Evolutionary conservation across 371 early-diverging fungal species (phyloP), one percentile per base, ranked within the genome.

Genomic region (Phascolomyces articulosus): DNA sequence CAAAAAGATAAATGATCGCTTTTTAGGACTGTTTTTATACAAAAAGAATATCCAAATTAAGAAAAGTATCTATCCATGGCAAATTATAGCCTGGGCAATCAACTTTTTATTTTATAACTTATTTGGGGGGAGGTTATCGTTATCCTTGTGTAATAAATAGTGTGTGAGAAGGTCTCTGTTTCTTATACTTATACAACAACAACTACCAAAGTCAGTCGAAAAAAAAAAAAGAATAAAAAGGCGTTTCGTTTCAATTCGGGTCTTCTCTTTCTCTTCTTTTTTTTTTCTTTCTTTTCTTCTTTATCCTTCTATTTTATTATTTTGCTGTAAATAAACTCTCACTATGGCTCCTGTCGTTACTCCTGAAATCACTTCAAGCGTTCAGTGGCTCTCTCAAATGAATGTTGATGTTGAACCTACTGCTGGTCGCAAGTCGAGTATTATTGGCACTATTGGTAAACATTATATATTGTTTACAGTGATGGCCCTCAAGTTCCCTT

Each of bases 401-500:
- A 79, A 84, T 53, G 87, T 91, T 63, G 85, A 84, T 66, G 67
- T 84, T 53, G 87, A 87, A 63, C 86, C 88, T 15, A 72, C 69
- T 41, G 84, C 82, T 49, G 79, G 87, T 60, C 91, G 95, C 72
- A 93, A 92, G 73, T 88, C 91, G 28, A 89, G 89, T 55, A 91
- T 94, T 63, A 92, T 93, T 72, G 89, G 92, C 72, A 93, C 93
- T 64, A 90, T 93, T 60, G 90, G 90, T 88, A 86, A 55, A 56
- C 23, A 10, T 34, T 9, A 9, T 9, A 9, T 9, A 1, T 1
- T 34, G 11, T 34, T 9, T 2, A 9, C 2, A 34, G 11, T 34
- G 34, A 6, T 34, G 18, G 31, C 18, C 56, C 31, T 11, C 27
- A 29, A n/a, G 55, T 26, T 38, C 38, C 38, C 38, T 13, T n/a